phyloP scores from a whole-genome alignment of 176 grass and related monocot species.

The Triticum monococcum region DNA sequence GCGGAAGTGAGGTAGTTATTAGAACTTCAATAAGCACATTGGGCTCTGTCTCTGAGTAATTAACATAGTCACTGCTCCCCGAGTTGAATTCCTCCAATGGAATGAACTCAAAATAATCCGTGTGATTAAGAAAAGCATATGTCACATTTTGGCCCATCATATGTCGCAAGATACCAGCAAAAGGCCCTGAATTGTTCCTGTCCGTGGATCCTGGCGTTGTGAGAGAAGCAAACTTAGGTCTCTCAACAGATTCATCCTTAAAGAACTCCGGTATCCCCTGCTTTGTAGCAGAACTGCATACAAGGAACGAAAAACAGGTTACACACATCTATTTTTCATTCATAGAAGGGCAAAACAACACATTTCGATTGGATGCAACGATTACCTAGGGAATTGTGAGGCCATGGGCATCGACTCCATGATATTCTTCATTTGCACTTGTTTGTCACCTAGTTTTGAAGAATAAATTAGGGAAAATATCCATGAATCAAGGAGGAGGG shows the following conservation, averaged over 20 bases:
- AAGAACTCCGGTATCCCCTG: background rate
- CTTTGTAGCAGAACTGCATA: background rate
- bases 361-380: background rate
- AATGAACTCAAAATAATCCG: constrained; percentile 88
- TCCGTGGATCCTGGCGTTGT: constrained; percentile 99
- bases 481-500: background rate
- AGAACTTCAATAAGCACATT: constrained; percentile 70
- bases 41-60: constrained; percentile 78
- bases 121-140: constrained; percentile 70
- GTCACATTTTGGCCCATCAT: constrained; percentile 48
- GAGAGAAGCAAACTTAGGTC: constrained; percentile 66
- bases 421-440: background rate
- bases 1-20: constrained; percentile 71
- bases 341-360: background rate
- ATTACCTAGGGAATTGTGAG: background rate
- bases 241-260: background rate
- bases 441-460: background rate
- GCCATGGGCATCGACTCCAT: background rate
- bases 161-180: constrained; percentile 70
- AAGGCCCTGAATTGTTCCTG: constrained; percentile 78
- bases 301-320: background rate
- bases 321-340: background rate
- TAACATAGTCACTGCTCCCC: constrained; percentile 37
- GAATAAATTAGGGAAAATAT: background rate
- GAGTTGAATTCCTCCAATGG: constrained; percentile 58